Percentiles rank a stretch among this genome's conserved stretches.
phyloP scores from a whole-genome alignment of 2,329 filamentous ascomycete genomes.

The Reticulascus tulasneorum region DNA sequence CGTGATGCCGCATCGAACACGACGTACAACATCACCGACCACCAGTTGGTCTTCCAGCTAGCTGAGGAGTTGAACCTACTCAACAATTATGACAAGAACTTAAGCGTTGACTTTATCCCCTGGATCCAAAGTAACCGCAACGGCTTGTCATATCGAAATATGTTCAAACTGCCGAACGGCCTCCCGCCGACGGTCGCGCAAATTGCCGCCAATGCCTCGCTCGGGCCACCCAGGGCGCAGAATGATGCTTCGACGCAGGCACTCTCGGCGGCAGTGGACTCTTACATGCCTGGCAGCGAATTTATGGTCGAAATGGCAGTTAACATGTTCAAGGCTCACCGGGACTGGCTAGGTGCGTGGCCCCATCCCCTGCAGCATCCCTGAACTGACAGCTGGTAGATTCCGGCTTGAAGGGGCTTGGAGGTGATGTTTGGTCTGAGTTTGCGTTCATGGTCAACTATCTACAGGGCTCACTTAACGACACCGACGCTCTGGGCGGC shows the following conservation, averaged over 20 bases:
- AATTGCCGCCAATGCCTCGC: constrained; percentile 38
- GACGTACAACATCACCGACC: constrained; percentile 57
- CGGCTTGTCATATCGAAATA: constrained; percentile 44
- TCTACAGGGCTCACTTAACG: constrained; percentile 48
- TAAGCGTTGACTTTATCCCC: constrained; percentile 56
- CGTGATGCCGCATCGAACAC: constrained; percentile 48
- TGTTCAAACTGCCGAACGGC: constrained; percentile 45
- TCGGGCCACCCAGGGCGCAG: constrained; percentile 25
- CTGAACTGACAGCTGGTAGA: constrained; percentile 11
- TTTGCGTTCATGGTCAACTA: constrained; percentile 59
- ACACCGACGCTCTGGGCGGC: constrained; percentile 38
- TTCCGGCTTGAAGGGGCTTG: constrained; percentile 34
- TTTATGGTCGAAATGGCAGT: constrained; percentile 32
- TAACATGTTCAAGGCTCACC: constrained; percentile 42
- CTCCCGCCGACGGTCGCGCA: constrained; percentile 49
- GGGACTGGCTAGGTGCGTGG: no score
- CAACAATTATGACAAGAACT: constrained; percentile 46
- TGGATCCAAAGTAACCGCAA: constrained; percentile 58
- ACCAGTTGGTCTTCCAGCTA: constrained; percentile 62
- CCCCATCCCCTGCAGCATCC: no score
- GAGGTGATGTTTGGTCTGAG: constrained; percentile 62
- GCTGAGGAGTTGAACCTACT: constrained; percentile 55
- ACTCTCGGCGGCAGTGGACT: constrained; percentile 31
- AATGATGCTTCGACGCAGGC: constrained; percentile 27
- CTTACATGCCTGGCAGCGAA: constrained; percentile 28